Evolutionary conservation across 495 filamentous ascomycete genomes (phyloP), one percentile per base, ranked within the genome.

Genomic region (Penicillium coffeae): DNA sequence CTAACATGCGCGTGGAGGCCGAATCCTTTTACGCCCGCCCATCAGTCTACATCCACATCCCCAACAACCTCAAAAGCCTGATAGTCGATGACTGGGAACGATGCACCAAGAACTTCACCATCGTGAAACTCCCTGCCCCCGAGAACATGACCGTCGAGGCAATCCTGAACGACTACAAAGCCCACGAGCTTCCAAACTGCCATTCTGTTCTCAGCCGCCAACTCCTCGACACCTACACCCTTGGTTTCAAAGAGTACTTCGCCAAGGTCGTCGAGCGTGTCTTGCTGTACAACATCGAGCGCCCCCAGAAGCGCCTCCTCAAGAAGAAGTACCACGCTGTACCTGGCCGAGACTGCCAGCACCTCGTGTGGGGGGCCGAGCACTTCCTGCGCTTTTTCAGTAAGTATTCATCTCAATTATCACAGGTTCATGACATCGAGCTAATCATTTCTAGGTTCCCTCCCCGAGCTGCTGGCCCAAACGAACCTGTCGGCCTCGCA

Each of bases 61-160:
- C 93, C 2, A 93, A 97, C 59, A 79, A 84, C 42, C 69, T 98
- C 41, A 96, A 96, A 70, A 84, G 85, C 14, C 72, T 93, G 37
- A 83, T 98, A 3, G 93, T 98, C 33, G 93, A 98, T 58, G 93
- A 98, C 70, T 98, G 93, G 93, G 93, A 98, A 68, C 94, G 95
- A 56, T 82, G 96, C 41, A 98, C 93, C 40, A 97, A 97, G 75
- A 89, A 91, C 59, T 80, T 86, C 51, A 85, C 88, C 56, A 82
- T 96, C 2, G 88, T 96, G 13, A 81, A 84, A 0, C 75, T 98
- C 8, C 93, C 93, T 0, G 80, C 86, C n/a, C 71, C 76, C 18
- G 76, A 82, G 34, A 37, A 41, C 83, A 89, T 1, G 88, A 91
- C 44, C 79, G 80, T 48, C 65, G 16, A 38, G 1, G 30, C 82